Evolutionary conservation across 106 monocot species (phyloP).

Genomic region (Dendrobium huoshanense): DNA sequence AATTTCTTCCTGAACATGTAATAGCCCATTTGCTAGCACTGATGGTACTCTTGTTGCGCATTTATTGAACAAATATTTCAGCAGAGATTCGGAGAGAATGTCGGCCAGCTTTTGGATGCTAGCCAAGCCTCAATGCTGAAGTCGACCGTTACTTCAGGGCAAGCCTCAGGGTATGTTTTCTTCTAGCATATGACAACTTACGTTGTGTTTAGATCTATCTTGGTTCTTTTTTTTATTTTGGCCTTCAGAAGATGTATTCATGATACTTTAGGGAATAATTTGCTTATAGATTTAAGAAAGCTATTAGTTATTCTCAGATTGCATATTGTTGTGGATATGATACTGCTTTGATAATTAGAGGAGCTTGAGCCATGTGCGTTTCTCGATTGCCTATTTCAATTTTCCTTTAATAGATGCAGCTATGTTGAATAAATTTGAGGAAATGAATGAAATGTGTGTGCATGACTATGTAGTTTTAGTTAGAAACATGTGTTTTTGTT

Average conservation of each 20-base stretch:
- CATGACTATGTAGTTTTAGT: too few species aligned
- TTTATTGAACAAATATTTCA: conserved; percentile 8
- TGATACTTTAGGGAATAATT: not conserved
- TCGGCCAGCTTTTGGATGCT: conserved; percentile 44
- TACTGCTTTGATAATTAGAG: not conserved
- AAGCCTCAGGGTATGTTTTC: conserved; percentile 45
- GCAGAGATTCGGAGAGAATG: conserved; percentile 29
- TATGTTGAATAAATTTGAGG: not conserved
- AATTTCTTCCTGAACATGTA: not conserved
- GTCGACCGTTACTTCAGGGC: conserved; percentile 34
- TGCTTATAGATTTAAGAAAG: not conserved
- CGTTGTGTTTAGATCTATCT: not conserved
- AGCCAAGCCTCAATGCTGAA: conserved; percentile 58
- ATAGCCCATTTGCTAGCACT: not conserved
- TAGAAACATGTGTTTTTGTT: not conserved
- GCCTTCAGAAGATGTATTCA: not conserved
- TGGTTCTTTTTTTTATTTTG: not conserved
- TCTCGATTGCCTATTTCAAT: not conserved
- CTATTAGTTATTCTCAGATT: not conserved
- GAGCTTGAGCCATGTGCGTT: not conserved
- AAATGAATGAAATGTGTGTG: not conserved
- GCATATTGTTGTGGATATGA: not conserved
- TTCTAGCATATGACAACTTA: not conserved
- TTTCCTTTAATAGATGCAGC: not conserved
- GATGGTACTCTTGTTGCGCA: conserved; percentile 21